Conservation (phyloP, 1,284 basidiomycete species). For the Leccinum pachyderme region DNA sequence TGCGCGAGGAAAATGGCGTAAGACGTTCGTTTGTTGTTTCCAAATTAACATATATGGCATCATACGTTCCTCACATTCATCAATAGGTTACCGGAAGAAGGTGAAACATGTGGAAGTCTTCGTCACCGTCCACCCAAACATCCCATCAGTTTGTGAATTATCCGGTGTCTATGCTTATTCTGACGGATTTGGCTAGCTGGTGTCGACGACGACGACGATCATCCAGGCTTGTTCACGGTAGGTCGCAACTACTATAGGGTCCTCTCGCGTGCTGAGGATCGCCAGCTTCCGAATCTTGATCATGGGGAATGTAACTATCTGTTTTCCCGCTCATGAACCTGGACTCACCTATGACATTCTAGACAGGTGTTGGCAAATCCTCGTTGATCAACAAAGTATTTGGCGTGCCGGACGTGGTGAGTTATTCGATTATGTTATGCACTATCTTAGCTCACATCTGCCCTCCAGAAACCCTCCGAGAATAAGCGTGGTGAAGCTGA, state of each 20-base stretch:
- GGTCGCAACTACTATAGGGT: background rate
- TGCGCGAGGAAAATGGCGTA: background rate
- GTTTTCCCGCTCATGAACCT: background rate
- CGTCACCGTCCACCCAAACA: background rate
- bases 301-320: conserved; percentile 14
- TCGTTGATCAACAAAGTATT: conserved; percentile 13
- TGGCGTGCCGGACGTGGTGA: conserved; percentile 13
- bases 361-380: conserved; percentile 22
- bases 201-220: conserved; percentile 1
- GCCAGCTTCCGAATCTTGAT: conserved; percentile 18
- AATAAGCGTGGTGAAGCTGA: conserved; percentile 1
- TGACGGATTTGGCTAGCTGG: conserved; percentile 1
- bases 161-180: background rate
- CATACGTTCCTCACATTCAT: conserved; percentile 1
- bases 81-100: conserved; percentile 16
- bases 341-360: background rate
- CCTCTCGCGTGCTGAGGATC: background rate
- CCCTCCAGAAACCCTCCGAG: conserved; percentile 8
- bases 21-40: conserved; percentile 7
- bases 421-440: background rate
- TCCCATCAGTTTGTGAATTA: conserved; percentile 2
- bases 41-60: background rate
- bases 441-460: background rate
- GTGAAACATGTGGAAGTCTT: conserved; percentile 10
- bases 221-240: conserved; percentile 10